Percentiles rank a stretch among this genome's conserved stretches.
Conservation (phyloP, 2,329 filamentous ascomycete species). For the Claviceps sp. region DNA sequence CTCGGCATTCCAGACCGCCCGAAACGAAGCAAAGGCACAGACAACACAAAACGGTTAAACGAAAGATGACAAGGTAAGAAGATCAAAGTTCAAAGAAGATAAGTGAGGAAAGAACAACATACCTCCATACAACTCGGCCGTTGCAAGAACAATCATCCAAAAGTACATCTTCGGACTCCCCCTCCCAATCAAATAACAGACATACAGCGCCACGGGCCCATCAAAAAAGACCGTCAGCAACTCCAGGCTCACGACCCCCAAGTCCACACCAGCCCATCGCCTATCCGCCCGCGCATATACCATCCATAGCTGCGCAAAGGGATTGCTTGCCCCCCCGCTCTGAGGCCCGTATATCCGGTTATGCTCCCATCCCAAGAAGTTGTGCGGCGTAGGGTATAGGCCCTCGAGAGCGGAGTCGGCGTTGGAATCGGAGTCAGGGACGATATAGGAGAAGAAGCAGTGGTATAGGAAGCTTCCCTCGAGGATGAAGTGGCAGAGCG, state of each 20-base stretch:
- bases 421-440: constrained; percentile 24
- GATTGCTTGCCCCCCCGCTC: constrained; percentile 23
- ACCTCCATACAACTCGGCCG: constrained; percentile 44
- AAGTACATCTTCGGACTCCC: constrained; percentile 41
- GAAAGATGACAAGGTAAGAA: background rate
- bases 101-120: constrained; percentile 30
- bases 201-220: too few relatives aligned
- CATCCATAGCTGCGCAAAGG: constrained; percentile 51
- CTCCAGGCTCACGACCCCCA: constrained; percentile 53
- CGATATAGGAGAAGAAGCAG: constrained; percentile 60
- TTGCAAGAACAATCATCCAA: constrained; percentile 52
- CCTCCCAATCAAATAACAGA: constrained; percentile 32
- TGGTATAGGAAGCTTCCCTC: constrained; percentile 88
- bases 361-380: constrained; percentile 36
- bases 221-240: constrained; percentile 44
- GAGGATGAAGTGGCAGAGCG: constrained; percentile 79
- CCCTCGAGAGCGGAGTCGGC: too few relatives aligned
- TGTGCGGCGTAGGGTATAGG: constrained; percentile 9
- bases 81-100: too few relatives aligned
- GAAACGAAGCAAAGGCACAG: too few relatives aligned
- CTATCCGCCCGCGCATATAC: constrained; percentile 52
- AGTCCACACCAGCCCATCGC: constrained; percentile 49
- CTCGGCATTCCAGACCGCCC: too few relatives aligned
- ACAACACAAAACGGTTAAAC: too few relatives aligned
- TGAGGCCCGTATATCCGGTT: constrained; percentile 41